Percentiles rank a stretch among this genome's conserved stretches.
These are phyloP conservation scores for Coleophoma cylindrospora DNA, from an alignment of 2,329 filamentous ascomycete species.

Conservation along the genomic window DNA sequence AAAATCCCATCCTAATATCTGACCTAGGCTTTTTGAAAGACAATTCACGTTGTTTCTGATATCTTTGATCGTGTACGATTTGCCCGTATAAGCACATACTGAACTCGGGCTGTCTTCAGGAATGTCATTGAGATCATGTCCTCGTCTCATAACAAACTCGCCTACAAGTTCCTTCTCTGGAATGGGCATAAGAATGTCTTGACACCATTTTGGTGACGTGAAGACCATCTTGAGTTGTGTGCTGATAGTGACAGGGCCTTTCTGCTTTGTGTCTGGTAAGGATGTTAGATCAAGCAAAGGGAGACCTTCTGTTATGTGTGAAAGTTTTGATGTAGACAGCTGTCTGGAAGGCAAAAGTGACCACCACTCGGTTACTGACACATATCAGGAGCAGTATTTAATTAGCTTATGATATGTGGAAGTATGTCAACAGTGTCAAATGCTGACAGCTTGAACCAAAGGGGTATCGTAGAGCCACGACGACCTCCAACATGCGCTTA, in stretches of 20 bases:
- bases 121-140: not conserved
- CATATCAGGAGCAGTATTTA: not conserved
- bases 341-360: not conserved
- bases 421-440: not conserved
- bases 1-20: slow-evolving; percentile 48
- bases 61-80: not conserved
- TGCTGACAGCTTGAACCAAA: not conserved
- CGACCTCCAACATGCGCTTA: not conserved
- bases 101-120: not conserved
- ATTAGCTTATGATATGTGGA: not conserved
- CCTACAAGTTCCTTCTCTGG: slow-evolving; percentile 1
- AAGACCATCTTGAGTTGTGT: not conserved
- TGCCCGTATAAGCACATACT: slow-evolving; percentile 1
- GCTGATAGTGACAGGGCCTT: not conserved
- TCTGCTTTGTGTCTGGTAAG: not conserved
- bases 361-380: not conserved
- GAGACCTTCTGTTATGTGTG: not conserved
- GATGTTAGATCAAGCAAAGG: not conserved
- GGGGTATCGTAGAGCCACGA: not conserved
- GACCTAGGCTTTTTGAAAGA: not conserved
- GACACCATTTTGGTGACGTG: not conserved
- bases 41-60: slow-evolving; percentile 1
- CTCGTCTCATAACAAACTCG: slow-evolving; percentile 1
- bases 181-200: slow-evolving; percentile 1
- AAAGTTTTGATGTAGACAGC: not conserved